Base-by-base conservation (phyloP, 805 yeast genomes). In the Cyberlindnera maritima region DNA sequence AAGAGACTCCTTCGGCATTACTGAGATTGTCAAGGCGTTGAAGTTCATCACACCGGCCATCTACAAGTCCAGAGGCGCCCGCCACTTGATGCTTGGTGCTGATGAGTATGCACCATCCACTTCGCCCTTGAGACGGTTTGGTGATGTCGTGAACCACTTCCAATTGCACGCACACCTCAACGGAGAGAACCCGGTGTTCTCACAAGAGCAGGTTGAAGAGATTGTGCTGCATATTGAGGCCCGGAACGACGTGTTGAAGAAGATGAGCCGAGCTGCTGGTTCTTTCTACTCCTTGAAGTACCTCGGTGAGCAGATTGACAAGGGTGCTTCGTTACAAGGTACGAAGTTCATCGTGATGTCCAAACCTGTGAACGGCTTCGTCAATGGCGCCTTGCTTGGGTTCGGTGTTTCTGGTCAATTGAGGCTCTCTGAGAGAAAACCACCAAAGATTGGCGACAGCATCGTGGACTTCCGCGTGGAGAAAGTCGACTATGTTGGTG, bases 61-160 rank as follows among this genome's bases (percentile, higher is more conserved):
- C 32, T 72, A 77, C 38, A 68, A 80, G 2, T 63, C 76, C 0
- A 41, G 47, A 1, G 77, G 86, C 0, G 52, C 56, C 0, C 59
- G 57, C 1, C 97, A 90, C 65, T 69, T 72, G 19, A 78, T 85
- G 53, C 65, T 89, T 23, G 95, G 91, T 3, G 65, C 87, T 9
- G 62, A 66, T 0, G 61, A 68, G 6, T 89, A 91, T 58, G 72
- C 85, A 5, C 85, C 88, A 17, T 83, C 87, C 9, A 91, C 98
- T 0, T 90, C 97, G 0, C 98, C 99, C 2, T 69, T 94, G 53
- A 74, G 98, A 62, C 71, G 98, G 53, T 85, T 78, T 54, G 82
- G 85, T 7, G 98, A 92, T 62, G 65, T 90, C 50, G 63, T 90
- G 9, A 83, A 84, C 58, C 97, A 91, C 58, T 78, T 91, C 79